Evolutionary conservation across 1,284 basidiomycete species (phyloP).

Genomic region (Chondrostereum purpureum): DNA sequence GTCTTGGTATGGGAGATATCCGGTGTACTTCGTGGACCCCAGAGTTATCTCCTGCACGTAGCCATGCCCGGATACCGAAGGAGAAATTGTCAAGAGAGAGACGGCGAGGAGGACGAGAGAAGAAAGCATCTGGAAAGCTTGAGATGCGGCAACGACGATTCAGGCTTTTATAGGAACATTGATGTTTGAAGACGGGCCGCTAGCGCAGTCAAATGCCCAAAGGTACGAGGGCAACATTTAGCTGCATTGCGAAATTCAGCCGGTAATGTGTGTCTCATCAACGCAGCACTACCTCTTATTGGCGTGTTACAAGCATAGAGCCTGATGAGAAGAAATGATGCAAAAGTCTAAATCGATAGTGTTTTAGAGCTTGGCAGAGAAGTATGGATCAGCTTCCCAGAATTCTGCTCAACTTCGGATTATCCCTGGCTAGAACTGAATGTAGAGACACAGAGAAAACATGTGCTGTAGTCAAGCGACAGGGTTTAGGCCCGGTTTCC

Average conservation of each 20-base stretch:
- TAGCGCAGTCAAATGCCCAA: neutral
- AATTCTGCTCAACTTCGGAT: neutral
- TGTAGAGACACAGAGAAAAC: neutral
- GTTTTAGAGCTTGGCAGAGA: neutral
- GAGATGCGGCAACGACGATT: neutral
- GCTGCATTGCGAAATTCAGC: neutral
- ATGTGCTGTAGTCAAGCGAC: no score
- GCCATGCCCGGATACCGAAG: conserved; percentile 17
- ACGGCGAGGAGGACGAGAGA: neutral
- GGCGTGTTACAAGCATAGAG: no score
- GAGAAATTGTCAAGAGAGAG: neutral
- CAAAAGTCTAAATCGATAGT: neutral
- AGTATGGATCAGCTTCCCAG: neutral
- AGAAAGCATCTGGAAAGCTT: neutral
- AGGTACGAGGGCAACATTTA: neutral
- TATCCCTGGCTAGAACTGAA: neutral
- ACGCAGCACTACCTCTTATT: neutral
- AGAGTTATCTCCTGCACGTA: conserved; percentile 24
- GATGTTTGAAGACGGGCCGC: neutral
- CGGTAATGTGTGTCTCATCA: neutral
- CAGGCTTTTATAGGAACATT: neutral
- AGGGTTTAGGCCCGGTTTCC: no score
- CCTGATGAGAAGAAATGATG: no score
- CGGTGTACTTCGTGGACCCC: conserved; percentile 20
- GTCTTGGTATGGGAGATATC: conserved; percentile 25